phyloP scores from a whole-genome alignment of 2,329 filamentous ascomycete genomes.

The Zalaria sp. region DNA sequence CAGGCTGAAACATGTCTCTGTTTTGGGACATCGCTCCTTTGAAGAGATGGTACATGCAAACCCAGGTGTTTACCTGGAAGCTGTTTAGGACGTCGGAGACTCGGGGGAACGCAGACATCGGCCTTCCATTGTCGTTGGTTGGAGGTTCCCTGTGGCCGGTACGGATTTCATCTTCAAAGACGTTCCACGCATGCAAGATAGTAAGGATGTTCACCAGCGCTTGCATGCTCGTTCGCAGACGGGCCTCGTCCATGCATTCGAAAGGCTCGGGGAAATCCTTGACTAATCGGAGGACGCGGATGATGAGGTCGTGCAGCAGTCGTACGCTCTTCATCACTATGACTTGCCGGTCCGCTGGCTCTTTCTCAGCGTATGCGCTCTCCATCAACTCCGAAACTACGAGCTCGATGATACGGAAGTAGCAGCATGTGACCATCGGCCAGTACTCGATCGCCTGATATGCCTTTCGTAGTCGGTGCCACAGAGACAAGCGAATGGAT shows the following conservation, averaged over 20 bases:
- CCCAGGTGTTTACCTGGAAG: conserved; percentile 79
- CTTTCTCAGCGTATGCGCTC: conserved; percentile 38
- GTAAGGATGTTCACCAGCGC: conserved; percentile 58
- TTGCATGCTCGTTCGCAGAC: conserved; percentile 58
- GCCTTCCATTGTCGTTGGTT: conserved; percentile 35
- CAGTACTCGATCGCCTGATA: conserved; percentile 74
- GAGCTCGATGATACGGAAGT: conserved; percentile 73
- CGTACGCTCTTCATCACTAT: conserved; percentile 64
- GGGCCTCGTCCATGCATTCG: conserved; percentile 70
- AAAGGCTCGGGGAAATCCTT: conserved; percentile 56
- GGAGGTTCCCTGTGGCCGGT: conserved; percentile 56
- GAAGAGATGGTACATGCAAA: conserved; percentile 67
- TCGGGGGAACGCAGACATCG: conserved; percentile 12
- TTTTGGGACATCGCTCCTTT: conserved; percentile 61
- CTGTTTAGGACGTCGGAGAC: conserved; percentile 49
- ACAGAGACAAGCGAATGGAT: conserved; percentile 72
- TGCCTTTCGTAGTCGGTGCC: conserved; percentile 80
- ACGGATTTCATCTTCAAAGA: conserved; percentile 76
- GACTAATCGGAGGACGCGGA: conserved; percentile 51
- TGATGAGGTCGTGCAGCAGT: conserved; percentile 62
- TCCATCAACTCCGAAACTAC: conserved; percentile 57
- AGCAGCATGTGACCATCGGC: conserved; percentile 80
- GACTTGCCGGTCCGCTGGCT: conserved; percentile 51
- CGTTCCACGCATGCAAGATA: conserved; percentile 62
- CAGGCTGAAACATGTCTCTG: conserved; percentile 44